Conservation (phyloP, 2,329 filamentous ascomycete species). For the Fusarium poae region DNA sequence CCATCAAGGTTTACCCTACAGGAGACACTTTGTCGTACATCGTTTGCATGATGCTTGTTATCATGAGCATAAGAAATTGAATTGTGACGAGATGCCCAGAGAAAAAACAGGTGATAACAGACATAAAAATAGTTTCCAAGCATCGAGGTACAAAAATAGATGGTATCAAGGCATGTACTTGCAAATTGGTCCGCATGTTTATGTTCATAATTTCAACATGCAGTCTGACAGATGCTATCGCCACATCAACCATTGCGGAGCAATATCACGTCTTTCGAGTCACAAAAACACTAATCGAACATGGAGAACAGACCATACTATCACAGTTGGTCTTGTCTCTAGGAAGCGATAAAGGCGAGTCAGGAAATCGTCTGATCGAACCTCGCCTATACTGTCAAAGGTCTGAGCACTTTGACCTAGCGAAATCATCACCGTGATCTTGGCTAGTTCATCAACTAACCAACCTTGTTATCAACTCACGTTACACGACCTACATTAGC, state of each 20-base stretch:
- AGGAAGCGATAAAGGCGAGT: not conserved
- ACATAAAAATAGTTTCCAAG: fast-evolving
- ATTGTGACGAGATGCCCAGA: not conserved
- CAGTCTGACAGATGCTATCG: not conserved
- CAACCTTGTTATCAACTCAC: not conserved
- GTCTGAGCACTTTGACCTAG: slow-evolving; percentile 5
- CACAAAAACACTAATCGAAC: not conserved
- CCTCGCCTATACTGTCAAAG: not conserved
- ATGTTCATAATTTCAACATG: not conserved
- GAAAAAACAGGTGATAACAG: not conserved
- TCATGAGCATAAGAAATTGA: not conserved
- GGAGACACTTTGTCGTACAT: not conserved
- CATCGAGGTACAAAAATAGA: not conserved
- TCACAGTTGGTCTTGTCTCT: not conserved
- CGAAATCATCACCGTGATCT: not conserved
- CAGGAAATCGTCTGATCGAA: slow-evolving; percentile 3
- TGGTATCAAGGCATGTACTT: not conserved
- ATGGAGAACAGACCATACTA: not conserved
- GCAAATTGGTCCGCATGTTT: not conserved
- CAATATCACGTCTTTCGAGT: not conserved
- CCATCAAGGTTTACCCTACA: slow-evolving; percentile 1
- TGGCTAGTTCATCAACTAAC: not conserved
- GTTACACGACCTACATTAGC: not conserved
- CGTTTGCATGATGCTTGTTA: not conserved
- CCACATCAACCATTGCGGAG: not conserved